These are phyloP conservation scores for Ganoderma resinaceum DNA, from an alignment of 1,284 basidiomycete species.

Conservation along the genomic window DNA sequence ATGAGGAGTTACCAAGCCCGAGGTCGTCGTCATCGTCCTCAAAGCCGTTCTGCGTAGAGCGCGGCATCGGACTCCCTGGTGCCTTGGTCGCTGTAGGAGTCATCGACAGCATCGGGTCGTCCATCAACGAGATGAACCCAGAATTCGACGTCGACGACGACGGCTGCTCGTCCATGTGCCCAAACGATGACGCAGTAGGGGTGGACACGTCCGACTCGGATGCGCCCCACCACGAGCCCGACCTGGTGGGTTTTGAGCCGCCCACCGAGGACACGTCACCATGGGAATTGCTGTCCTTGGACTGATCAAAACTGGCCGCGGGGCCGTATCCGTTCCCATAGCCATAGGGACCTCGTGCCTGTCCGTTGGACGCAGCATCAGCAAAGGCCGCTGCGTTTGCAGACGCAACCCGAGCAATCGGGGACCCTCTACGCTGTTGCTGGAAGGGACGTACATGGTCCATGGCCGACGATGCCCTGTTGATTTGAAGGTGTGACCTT, in stretches of 20 bases:
- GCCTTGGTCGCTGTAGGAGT: constrained; percentile 40
- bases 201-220: constrained; percentile 59
- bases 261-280: constrained; percentile 37
- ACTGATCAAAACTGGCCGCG: constrained; percentile 23
- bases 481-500: constrained; percentile 57
- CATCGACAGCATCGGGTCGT: constrained; percentile 57
- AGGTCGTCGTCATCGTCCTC: constrained; percentile 79
- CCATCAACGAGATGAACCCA: constrained; percentile 90
- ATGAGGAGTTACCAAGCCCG: constrained; percentile 86
- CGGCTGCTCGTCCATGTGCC: constrained; percentile 45
- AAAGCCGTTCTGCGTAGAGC: constrained; percentile 27
- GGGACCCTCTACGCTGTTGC: constrained; percentile 50
- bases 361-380: constrained; percentile 50
- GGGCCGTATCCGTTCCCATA: constrained; percentile 36
- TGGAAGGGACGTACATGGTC: constrained; percentile 60
- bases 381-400: constrained; percentile 59
- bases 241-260: constrained; percentile 43
- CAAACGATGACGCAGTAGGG: constrained; percentile 72
- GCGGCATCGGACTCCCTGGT: constrained; percentile 33
- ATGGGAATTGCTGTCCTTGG: constrained; percentile 31
- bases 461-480: constrained; percentile 80
- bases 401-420: constrained; percentile 58
- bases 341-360: constrained; percentile 43
- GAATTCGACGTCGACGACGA: constrained; percentile 48
- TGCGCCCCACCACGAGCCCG: constrained; percentile 68